Conservation (phyloP, 1,284 basidiomycete genomes). For the Veloboletus limbatus region DNA sequence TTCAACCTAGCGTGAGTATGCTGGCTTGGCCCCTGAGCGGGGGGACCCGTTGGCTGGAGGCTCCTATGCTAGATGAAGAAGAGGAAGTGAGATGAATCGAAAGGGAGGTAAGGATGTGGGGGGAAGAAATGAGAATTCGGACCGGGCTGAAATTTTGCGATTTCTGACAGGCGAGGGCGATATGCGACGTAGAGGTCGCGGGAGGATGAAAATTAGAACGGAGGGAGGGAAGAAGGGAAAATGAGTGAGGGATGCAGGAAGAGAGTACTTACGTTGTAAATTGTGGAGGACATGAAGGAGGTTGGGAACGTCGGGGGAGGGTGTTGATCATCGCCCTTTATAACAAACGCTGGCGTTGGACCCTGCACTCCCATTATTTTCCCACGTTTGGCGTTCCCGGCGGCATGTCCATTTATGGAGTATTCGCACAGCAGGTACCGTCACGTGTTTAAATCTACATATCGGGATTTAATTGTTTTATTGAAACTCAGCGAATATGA, state of each 20-base stretch:
- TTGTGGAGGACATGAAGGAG: slow-evolving; percentile 43
- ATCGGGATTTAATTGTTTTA: slow-evolving; percentile 19
- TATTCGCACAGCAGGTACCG: slow-evolving; percentile 28
- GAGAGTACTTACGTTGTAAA: slow-evolving; percentile 44
- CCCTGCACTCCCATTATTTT: slow-evolving; percentile 35
- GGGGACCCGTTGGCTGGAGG: slow-evolving; percentile 56
- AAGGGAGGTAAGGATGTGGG: neutral
- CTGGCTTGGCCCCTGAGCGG: slow-evolving; percentile 41
- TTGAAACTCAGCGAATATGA: slow-evolving; percentile 24
- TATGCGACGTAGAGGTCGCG: neutral
- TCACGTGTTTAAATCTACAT: slow-evolving; percentile 27
- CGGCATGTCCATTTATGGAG: slow-evolving; percentile 33
- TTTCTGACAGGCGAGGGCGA: neutral
- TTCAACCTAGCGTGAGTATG: slow-evolving; percentile 53
- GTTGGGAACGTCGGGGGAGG: slow-evolving; percentile 39
- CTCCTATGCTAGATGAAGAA: slow-evolving; percentile 54
- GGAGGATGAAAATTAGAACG: neutral
- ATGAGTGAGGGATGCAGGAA: neutral
- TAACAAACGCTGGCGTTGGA: slow-evolving; percentile 35
- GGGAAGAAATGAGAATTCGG: slow-evolving; percentile 3
- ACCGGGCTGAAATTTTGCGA: slow-evolving; percentile 29
- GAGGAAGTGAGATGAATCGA: slow-evolving; percentile 19
- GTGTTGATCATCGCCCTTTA: slow-evolving; percentile 41
- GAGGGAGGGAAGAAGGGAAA: neutral
- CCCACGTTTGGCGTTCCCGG: slow-evolving; percentile 37